These are phyloP conservation scores for Penicillium oxalicum DNA, from an alignment of 2,329 filamentous ascomycete genomes.

Conservation along the genomic window DNA sequence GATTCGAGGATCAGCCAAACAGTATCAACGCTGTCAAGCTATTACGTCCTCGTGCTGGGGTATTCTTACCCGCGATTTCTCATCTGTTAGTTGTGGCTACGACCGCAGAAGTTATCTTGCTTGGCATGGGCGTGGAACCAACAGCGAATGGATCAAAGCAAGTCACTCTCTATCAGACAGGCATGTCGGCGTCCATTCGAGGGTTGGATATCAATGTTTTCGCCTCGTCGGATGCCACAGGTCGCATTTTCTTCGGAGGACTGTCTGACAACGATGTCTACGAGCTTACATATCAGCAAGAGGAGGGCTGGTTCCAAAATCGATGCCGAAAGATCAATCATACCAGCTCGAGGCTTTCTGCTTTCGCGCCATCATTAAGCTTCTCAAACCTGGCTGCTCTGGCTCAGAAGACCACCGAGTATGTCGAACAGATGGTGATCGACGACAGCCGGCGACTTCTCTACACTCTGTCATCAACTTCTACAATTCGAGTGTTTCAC, in stretches of 20 bases:
- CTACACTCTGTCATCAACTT: constrained; percentile 82
- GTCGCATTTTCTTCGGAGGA: constrained; percentile 90
- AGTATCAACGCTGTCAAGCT: constrained; percentile 89
- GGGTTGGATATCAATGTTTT: constrained; percentile 73
- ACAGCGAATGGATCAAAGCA: constrained; percentile 62
- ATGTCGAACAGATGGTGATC: constrained; percentile 71
- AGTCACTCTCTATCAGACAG: constrained; percentile 79
- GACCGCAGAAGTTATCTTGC: constrained; percentile 71
- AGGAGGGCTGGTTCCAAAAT: constrained; percentile 93
- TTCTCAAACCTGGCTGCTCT: constrained; percentile 27
- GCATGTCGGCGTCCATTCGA: constrained; percentile 71
- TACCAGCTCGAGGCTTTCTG: constrained; percentile 65
- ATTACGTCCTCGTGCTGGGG: constrained; percentile 73
- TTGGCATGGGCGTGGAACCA: constrained; percentile 69
- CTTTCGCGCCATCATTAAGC: constrained; percentile 41
- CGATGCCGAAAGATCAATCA: constrained; percentile 86
- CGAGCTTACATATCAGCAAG: constrained; percentile 92
- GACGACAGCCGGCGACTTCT: constrained; percentile 84
- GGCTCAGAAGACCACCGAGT: constrained; percentile 47
- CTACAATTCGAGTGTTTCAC: constrained; percentile 86
- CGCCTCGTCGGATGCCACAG: constrained; percentile 67
- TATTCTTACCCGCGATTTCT: constrained; percentile 80
- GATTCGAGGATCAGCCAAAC: constrained; percentile 82
- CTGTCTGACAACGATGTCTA: constrained; percentile 77
- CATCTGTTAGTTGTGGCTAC: constrained; percentile 88